Base-by-base conservation (phyloP, 768 basidiomycete genomes). In the Suillus ampliporus region DNA sequence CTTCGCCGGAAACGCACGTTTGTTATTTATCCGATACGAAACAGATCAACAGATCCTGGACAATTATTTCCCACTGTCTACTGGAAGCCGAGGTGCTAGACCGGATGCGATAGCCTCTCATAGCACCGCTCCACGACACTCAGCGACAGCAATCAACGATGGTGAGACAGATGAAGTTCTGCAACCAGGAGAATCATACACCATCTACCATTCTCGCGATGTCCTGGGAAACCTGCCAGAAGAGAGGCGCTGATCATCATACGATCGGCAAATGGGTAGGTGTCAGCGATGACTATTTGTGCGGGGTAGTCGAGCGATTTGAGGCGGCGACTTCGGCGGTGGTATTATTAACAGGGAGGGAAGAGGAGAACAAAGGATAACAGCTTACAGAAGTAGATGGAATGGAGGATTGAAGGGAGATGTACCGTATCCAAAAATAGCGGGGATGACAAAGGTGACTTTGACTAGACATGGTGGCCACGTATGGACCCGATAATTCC, bases 141-240 rank as follows among this genome's bases (percentile, higher is more conserved):
- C 65, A 51, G 41, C 68, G 17, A 68, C 65, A 15, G 44, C 40
- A 38, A 41, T 40, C 46, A 64, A 61, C 21, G 62, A 51, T 17
- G 11, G 23, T 17, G 54, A 40, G 26, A 40, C 38, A 19, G 63
- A 34, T 21, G n/a, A n/a, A n/a, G 43, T 62, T n/a, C 76, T 65
- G 28, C 78, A 78, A 70, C 86, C 90, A 4, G 92, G 90, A 2
- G 84, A 86, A 63, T 75, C 75, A 56, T 87, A 90, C 76, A 78
- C 78, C 54, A 84, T 94, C 53, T 93, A 87, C 77, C 80, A 86
- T 38, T 77, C 82, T n/a, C 79, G 79, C n/a, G 95, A 95, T 66
- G 77, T 85, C 57, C 76, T 85, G 31, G 93, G 93, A 38, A 76
- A 76, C 6, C 62, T 91, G 34, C 80, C 85, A 3, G 76, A 69